Evolutionary conservation across 805 yeast species (phyloP), one percentile per base, ranked within the genome.

Genomic region (Myxozyma nipponensis): DNA sequence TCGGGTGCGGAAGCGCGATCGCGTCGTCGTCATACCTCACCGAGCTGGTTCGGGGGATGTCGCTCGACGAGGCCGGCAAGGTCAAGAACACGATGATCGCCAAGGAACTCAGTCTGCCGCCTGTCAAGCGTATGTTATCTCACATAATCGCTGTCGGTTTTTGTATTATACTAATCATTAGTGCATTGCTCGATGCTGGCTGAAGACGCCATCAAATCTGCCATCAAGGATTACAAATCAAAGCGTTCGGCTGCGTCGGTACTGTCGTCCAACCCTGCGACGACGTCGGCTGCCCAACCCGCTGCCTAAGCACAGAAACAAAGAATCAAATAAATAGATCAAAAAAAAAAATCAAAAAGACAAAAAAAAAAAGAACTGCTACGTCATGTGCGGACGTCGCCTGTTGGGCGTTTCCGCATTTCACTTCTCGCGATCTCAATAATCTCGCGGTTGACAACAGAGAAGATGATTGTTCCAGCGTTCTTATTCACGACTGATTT

Each of bases 1-100:
- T 93, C 72, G 98, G 98, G n/a, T 93, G 98, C 69, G 98, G 98
- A 40, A 82, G 93, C 2, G 98, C 98, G 46, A 93, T 93, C 67
- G 98, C 98, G 1, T 86, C 95, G 1, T 85, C 95, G 7, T 86
- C 96, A 1, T 93, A 85, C 68, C 93, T 93, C 64, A 93, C 98
- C 2, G 97, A 90, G 66, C 77, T 93, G 57, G 96, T 93, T 52
- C 84, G 91, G 66, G 98, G 98, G 39, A 89, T 87, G 81, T 78
- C 93, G 39, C 73, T 93, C 44, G 97, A 91, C 46, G 97, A 93
- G 66, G 98, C 98, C 21, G 82, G 88, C 50, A 78, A 81, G 69
- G 86, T 93, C 69, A 93, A 91, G 71, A 93, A 93, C 72, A 87
- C 96, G 4, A 83, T 83, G 53, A 93, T 93, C 62, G 98, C 98